Percentiles rank a stretch among this genome's conserved stretches.
These are phyloP conservation scores for Hypoxylon cercidicola DNA, from an alignment of 495 filamentous ascomycete genomes.

Conservation along the genomic window DNA sequence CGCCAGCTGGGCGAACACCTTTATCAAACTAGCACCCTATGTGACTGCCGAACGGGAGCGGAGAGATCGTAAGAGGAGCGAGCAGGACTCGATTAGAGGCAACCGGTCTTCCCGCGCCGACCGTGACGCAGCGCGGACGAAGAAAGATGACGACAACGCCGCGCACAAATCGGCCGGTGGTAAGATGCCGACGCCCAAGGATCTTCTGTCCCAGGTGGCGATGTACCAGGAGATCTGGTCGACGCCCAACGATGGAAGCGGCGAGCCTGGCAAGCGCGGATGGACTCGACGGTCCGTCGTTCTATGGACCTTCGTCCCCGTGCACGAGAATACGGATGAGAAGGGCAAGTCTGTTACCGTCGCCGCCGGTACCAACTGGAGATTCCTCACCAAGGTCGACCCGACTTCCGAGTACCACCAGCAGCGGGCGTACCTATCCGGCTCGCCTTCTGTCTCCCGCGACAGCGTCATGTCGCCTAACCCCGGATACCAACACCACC, in stretches of 20 bases:
- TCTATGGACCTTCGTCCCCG: conserved; percentile 60
- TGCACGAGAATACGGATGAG: conserved; percentile 51
- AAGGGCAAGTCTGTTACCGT: conserved; percentile 45
- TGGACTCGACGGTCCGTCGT: conserved; percentile 58
- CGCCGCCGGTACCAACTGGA: conserved; percentile 54
- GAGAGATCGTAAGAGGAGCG: conserved; percentile 36
- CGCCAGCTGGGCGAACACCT: conserved; percentile 57
- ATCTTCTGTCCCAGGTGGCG: conserved; percentile 56
- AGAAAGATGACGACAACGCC: conserved; percentile 44
- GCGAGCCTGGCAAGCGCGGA: conserved; percentile 32
- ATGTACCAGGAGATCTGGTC: conserved; percentile 65
- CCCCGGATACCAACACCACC: conserved; percentile 53
- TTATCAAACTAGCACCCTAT: conserved; percentile 57
- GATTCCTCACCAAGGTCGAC: conserved; percentile 59
- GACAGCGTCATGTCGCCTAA: conserved; percentile 57
- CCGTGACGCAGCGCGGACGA: conserved; percentile 40
- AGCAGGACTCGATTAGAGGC: conserved; percentile 34
- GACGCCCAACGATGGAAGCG: conserved; percentile 42
- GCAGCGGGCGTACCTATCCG: conserved; percentile 51
- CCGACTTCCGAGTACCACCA: conserved; percentile 58
- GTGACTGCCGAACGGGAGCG: conserved; percentile 49
- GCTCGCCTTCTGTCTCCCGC: conserved; percentile 41
- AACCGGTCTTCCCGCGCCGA: conserved; percentile 40
- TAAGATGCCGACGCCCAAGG: conserved; percentile 51
- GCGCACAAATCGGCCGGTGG: conserved; percentile 32